These are phyloP conservation scores for Plicaturopsis crispa DNA, from an alignment of 768 basidiomycete species.

Conservation along the genomic window DNA sequence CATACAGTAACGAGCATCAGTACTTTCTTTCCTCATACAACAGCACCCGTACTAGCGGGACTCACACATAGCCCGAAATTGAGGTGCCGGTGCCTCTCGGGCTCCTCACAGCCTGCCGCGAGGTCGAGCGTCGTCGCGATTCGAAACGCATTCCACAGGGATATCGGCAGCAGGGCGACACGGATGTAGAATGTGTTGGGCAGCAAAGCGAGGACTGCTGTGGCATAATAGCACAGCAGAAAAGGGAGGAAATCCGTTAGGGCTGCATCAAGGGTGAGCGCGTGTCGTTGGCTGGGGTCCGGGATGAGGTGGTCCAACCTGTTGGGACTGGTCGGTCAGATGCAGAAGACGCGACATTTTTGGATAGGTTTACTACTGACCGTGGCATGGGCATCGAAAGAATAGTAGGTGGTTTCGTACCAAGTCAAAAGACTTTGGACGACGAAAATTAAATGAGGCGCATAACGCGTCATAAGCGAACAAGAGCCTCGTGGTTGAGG, in stretches of 20 bases:
- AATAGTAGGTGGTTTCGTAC: too few species aligned
- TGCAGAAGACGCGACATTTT: too few species aligned
- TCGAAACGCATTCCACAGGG: slow-evolving; percentile 35
- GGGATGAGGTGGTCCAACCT: slow-evolving; percentile 23
- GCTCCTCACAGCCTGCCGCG: slow-evolving; percentile 19
- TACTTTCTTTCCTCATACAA: too few species aligned
- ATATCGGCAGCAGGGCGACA: slow-evolving; percentile 39
- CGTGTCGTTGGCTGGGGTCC: slow-evolving; percentile 21
- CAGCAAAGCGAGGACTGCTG: slow-evolving; percentile 45
- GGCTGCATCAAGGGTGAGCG: slow-evolving; percentile 26
- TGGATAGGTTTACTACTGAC: too few species aligned
- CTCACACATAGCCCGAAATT: slow-evolving; percentile 4
- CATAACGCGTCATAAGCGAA: too few species aligned
- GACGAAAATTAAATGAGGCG: too few species aligned
- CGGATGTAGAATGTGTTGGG: slow-evolving; percentile 36
- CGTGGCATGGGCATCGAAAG: too few species aligned
- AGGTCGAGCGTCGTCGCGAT: slow-evolving; percentile 36
- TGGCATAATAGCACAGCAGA: slow-evolving; percentile 37
- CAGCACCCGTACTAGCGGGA: background rate
- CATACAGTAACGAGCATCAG: slow-evolving; percentile 1
- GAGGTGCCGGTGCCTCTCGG: slow-evolving; percentile 8
- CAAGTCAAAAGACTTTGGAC: too few species aligned
- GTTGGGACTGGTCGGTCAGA: too few species aligned
- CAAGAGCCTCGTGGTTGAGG: too few species aligned
- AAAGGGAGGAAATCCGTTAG: slow-evolving; percentile 31